Evolutionary conservation across 2,329 filamentous ascomycete genomes (phyloP).

Genomic region (Penicillium olsonii): DNA sequence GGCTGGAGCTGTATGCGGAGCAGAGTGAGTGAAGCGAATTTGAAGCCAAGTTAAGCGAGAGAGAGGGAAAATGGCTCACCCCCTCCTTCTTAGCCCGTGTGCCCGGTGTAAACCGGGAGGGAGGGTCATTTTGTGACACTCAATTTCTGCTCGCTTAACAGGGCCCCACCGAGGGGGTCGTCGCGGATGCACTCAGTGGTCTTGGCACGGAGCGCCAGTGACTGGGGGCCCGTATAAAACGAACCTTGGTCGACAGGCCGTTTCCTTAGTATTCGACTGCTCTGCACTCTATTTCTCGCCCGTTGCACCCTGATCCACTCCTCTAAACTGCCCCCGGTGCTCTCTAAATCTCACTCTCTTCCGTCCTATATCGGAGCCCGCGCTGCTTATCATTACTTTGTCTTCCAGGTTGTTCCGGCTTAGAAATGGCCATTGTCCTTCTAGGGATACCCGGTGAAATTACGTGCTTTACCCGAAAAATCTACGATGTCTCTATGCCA

Average conservation of each 20-base stretch:
- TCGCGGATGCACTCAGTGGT: slow-evolving; percentile 37
- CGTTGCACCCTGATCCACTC: background rate
- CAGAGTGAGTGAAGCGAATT: slow-evolving; percentile 12
- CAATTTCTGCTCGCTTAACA: slow-evolving; percentile 25
- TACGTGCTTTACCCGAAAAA: slow-evolving; percentile 1
- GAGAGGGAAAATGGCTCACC: slow-evolving; percentile 3
- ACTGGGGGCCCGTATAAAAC: slow-evolving; percentile 21
- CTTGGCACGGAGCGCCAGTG: slow-evolving; percentile 15
- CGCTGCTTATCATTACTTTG: background rate
- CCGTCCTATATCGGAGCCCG: slow-evolving; percentile 7
- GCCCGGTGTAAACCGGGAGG: background rate
- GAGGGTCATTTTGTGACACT: slow-evolving; percentile 38
- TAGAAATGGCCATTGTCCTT: slow-evolving; percentile 1
- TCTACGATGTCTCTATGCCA: background rate
- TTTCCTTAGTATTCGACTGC: background rate
- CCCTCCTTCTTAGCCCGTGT: background rate
- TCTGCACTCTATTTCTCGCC: background rate
- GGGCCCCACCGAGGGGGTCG: slow-evolving; percentile 18
- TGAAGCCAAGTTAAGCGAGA: slow-evolving; percentile 13
- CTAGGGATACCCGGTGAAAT: slow-evolving; percentile 10
- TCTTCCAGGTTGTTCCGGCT: background rate
- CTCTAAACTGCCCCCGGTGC: slow-evolving; percentile 7
- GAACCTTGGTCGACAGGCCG: slow-evolving; percentile 5
- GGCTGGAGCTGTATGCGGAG: slow-evolving; percentile 4
- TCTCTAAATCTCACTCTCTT: slow-evolving; percentile 8